A percentile compares a stretch with the other conserved stretches of the same genome.
Evolutionary conservation across 2,329 filamentous ascomycete genomes (phyloP).

Genomic region (Emmonsia crescens): DNA sequence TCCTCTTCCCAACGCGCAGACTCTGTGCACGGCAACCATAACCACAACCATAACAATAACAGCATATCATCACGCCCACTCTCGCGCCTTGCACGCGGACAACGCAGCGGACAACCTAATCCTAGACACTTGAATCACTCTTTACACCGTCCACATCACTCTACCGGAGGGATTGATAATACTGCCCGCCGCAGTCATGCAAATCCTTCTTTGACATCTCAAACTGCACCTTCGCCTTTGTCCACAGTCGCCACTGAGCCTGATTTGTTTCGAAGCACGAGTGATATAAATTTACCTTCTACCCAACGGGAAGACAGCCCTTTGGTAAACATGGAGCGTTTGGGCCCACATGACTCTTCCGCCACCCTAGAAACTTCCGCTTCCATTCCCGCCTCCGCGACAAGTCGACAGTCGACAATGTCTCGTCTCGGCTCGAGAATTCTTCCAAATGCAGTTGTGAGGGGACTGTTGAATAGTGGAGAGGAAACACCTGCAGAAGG

Average conservation of each 20-base stretch:
- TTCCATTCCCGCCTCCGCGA: constrained; percentile 28
- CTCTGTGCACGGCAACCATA: constrained; percentile 17
- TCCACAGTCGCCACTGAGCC: not conserved
- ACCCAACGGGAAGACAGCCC: constrained; percentile 27
- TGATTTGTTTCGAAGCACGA: not conserved
- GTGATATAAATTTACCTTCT: not conserved
- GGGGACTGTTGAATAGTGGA: constrained; percentile 34
- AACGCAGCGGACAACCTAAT: not conserved
- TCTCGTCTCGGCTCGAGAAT: constrained; percentile 39
- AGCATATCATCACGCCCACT: not conserved
- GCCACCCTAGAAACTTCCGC: constrained; percentile 23
- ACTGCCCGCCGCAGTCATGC: not conserved
- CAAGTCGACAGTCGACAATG: constrained; percentile 37
- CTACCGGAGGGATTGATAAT: not conserved
- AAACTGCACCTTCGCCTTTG: not conserved
- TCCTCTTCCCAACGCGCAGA: constrained; percentile 30
- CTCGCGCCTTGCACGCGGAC: not conserved
- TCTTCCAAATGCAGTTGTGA: constrained; percentile 36
- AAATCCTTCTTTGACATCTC: not conserved
- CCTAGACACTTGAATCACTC: not conserved
- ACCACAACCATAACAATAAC: not conserved
- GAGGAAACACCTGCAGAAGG: constrained; percentile 38
- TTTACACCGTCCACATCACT: not conserved
- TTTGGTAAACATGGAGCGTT: constrained; percentile 21
- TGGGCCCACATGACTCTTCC: constrained; percentile 21